Percentiles rank a stretch among this genome's conserved stretches.
Conservation (phyloP, 805 yeast genomes). For the Lipomyces spencermartinsiae region DNA sequence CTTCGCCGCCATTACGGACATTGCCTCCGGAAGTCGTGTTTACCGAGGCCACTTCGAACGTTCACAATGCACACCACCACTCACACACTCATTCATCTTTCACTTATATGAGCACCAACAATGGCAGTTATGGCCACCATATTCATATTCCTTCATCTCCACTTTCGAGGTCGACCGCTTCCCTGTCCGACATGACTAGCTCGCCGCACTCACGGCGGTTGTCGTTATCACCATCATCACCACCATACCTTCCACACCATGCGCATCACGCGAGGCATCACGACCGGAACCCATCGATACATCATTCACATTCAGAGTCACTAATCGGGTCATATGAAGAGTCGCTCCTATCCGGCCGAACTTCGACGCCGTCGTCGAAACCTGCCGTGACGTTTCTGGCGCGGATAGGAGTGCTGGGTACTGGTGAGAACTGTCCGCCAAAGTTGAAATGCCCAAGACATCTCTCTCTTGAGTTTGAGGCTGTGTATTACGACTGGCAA, state of each 20-base stretch:
- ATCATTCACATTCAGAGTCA: slow-evolving; percentile 37
- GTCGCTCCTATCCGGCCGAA: slow-evolving; percentile 44
- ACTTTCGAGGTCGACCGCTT: slow-evolving; percentile 16
- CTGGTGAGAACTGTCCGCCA: slow-evolving; percentile 36
- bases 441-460: slow-evolving; percentile 42
- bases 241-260: slow-evolving; percentile 7
- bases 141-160: slow-evolving; percentile 21
- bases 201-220: neutral
- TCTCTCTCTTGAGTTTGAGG: slow-evolving; percentile 41
- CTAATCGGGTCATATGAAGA: slow-evolving; percentile 48
- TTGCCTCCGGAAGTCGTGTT: neutral
- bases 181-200: slow-evolving; percentile 3
- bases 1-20: neutral
- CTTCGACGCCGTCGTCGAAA: slow-evolving; percentile 42
- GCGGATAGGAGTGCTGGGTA: slow-evolving; percentile 44
- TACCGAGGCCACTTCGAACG: neutral
- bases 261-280: neutral
- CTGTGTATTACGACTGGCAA: slow-evolving; percentile 44
- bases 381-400: slow-evolving; percentile 41
- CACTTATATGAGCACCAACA: neutral
- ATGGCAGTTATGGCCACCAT: slow-evolving; percentile 7
- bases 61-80: neutral
- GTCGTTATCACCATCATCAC: slow-evolving; percentile 18
- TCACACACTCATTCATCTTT: neutral
- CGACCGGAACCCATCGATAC: slow-evolving; percentile 15